Evolutionary conservation across 2,329 filamentous ascomycete species (phyloP).

Genomic region (Fonsecaea multimorphosa): DNA sequence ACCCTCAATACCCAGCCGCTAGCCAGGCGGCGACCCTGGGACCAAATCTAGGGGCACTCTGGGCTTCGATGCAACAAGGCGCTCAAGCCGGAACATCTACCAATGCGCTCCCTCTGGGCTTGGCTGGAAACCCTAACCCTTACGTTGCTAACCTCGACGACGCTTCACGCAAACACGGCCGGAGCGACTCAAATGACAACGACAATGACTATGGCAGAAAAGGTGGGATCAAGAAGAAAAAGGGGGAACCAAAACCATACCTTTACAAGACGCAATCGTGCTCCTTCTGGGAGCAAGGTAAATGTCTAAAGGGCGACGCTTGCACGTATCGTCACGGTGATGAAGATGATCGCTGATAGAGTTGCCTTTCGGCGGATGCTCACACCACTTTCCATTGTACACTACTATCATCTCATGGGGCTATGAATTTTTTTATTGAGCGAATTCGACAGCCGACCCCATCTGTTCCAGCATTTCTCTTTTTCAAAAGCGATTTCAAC

Average conservation of each 20-base stretch:
- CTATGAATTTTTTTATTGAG: not conserved
- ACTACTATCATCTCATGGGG: not conserved
- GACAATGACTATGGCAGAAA: conserved; percentile 34
- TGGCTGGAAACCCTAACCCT: conserved; percentile 30
- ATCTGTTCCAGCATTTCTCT: not conserved
- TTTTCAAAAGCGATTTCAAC: not conserved
- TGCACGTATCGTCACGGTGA: conserved; percentile 59
- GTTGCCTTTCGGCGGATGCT: not conserved
- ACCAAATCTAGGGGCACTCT: conserved; percentile 27
- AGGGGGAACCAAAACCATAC: conserved; percentile 41
- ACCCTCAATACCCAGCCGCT: conserved; percentile 37
- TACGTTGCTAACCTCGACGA: conserved; percentile 30
- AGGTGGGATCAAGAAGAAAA: conserved; percentile 37
- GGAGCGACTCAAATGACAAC: conserved; percentile 33
- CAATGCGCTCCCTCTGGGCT: conserved; percentile 26
- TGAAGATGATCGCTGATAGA: conserved; percentile 6
- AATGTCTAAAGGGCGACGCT: conserved; percentile 59
- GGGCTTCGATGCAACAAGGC: conserved; percentile 32
- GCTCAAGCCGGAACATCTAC: conserved; percentile 8
- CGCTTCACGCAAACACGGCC: conserved; percentile 32
- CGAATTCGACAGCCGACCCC: not conserved
- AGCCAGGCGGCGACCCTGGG: conserved; percentile 22
- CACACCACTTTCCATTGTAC: not conserved
- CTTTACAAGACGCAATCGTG: conserved; percentile 56
- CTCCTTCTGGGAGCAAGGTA: conserved; percentile 61